Percentiles rank a stretch among this genome's conserved stretches.
Conservation (phyloP, 768 basidiomycete genomes). For the Mycena olivaceomarginata region DNA sequence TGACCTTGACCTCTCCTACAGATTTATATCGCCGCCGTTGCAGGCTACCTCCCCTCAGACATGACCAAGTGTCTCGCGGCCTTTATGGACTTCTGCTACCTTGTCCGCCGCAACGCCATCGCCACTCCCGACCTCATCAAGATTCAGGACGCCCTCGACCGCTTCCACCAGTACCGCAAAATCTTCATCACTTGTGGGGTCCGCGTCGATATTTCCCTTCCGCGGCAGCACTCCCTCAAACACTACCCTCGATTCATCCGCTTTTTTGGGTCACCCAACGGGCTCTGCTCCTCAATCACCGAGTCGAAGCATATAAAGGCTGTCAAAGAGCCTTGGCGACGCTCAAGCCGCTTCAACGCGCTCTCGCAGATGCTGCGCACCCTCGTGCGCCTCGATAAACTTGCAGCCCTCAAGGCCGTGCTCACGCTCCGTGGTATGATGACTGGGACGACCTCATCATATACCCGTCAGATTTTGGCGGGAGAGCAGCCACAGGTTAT, state of each 20-base stretch:
- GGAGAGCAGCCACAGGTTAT: slow-evolving; percentile 12
- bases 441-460: slow-evolving; percentile 44
- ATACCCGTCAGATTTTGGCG: slow-evolving; percentile 20
- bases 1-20: slow-evolving; percentile 17
- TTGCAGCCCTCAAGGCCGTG: slow-evolving; percentile 36
- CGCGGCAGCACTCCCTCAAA: slow-evolving; percentile 52
- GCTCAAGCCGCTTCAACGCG: slow-evolving; percentile 49
- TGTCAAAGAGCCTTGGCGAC: slow-evolving; percentile 56
- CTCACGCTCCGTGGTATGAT: slow-evolving; percentile 37
- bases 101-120: slow-evolving; percentile 50
- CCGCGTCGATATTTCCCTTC: slow-evolving; percentile 48
- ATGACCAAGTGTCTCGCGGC: slow-evolving; percentile 49
- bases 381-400: slow-evolving; percentile 53
- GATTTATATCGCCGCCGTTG: slow-evolving; percentile 56
- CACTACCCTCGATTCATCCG: slow-evolving; percentile 44
- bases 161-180: slow-evolving; percentile 53
- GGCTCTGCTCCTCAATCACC: slow-evolving; percentile 58
- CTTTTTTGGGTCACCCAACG: slow-evolving; percentile 52
- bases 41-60: slow-evolving; percentile 51
- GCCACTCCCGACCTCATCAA: slow-evolving; percentile 24
- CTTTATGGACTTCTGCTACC: slow-evolving; percentile 56
- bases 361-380: slow-evolving; percentile 56
- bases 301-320: slow-evolving; percentile 57
- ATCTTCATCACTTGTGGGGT: slow-evolving; percentile 52
- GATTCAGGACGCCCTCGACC: slow-evolving; percentile 40